Evolutionary conservation across 805 yeast genomes (phyloP).

Genomic region (Wilhelminamyces savonicus): DNA sequence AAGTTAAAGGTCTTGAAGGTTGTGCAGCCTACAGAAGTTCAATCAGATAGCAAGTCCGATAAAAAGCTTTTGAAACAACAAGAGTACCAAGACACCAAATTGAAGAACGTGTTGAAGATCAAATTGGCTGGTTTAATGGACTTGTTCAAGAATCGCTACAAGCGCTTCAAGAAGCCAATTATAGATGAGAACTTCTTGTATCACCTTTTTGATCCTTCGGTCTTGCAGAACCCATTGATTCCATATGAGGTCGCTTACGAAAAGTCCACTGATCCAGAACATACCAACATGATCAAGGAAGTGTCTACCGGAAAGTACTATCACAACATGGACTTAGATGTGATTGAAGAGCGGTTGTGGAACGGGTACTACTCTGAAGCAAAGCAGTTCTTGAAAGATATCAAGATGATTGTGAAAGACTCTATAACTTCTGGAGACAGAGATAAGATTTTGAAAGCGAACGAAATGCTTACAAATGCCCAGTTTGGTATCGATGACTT

Average conservation of each 20-base stretch:
- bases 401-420: slow-evolving; percentile 79
- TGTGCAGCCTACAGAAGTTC: slow-evolving; percentile 7
- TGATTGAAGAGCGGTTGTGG: slow-evolving; percentile 93
- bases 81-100: slow-evolving; percentile 64
- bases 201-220: slow-evolving; percentile 69
- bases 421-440: slow-evolving; percentile 71
- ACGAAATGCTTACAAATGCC: slow-evolving; percentile 94
- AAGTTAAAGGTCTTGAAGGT: slow-evolving; percentile 36
- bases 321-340: slow-evolving; percentile 88
- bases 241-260: slow-evolving; percentile 37
- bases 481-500: slow-evolving; percentile 94
- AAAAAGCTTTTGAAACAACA: slow-evolving; percentile 44
- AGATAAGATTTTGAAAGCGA: slow-evolving; percentile 73
- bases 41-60: slow-evolving; percentile 22
- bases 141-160: slow-evolving; percentile 76
- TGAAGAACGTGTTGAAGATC: slow-evolving; percentile 79
- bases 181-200: slow-evolving; percentile 70
- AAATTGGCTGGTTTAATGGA: slow-evolving; percentile 88
- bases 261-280: slow-evolving; percentile 37
- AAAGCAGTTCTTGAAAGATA: slow-evolving; percentile 77
- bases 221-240: slow-evolving; percentile 28
- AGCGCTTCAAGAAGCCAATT: slow-evolving; percentile 84
- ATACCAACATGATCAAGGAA: slow-evolving; percentile 76
- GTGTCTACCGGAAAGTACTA: slow-evolving; percentile 64
- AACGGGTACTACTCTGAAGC: slow-evolving; percentile 94